Conservation (phyloP, 176 grass and related monocot genomes). For the Themeda triandra region DNA sequence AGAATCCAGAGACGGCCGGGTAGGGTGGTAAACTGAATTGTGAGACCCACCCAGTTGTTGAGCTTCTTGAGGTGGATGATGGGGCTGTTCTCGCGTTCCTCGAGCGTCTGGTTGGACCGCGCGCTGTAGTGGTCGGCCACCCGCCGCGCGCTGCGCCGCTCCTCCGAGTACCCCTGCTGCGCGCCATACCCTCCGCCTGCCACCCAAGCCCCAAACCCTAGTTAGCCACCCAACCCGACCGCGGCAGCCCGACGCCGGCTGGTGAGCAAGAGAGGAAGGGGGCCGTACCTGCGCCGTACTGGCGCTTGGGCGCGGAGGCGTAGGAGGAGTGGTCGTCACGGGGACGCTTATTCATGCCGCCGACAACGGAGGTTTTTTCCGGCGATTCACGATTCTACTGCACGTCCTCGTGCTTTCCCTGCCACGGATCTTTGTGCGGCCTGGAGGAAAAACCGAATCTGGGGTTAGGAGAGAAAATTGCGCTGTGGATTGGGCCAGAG, state of each 20-base stretch:
- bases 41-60: conserved; percentile 82
- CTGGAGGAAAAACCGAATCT: not conserved
- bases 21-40: no score
- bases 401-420: not conserved
- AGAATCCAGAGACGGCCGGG: not conserved
- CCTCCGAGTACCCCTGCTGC: conserved; percentile 40
- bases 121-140: conserved; percentile 98
- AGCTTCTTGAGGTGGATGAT: conserved; percentile 99
- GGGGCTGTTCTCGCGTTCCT: conserved; percentile 96
- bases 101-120: conserved; percentile 94
- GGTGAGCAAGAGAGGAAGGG: not conserved
- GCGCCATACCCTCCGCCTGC: conserved; percentile 29
- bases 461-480: not conserved
- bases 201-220: conserved; percentile 25
- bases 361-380: not conserved
- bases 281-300: conserved; percentile 48
- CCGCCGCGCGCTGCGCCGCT: conserved; percentile 41
- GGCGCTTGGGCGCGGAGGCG: conserved; percentile 40
- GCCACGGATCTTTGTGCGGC: not conserved
- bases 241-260: not conserved
- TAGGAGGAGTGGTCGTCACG: conserved; percentile 20
- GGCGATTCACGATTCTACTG: not conserved
- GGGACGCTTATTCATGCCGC: not conserved
- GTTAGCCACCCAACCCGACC: not conserved
- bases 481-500: not conserved